A percentile compares a stretch with the other conserved stretches of the same genome.
These are phyloP conservation scores for Agrocybe praecox DNA, from an alignment of 768 basidiomycete genomes.

Conservation along the genomic window DNA sequence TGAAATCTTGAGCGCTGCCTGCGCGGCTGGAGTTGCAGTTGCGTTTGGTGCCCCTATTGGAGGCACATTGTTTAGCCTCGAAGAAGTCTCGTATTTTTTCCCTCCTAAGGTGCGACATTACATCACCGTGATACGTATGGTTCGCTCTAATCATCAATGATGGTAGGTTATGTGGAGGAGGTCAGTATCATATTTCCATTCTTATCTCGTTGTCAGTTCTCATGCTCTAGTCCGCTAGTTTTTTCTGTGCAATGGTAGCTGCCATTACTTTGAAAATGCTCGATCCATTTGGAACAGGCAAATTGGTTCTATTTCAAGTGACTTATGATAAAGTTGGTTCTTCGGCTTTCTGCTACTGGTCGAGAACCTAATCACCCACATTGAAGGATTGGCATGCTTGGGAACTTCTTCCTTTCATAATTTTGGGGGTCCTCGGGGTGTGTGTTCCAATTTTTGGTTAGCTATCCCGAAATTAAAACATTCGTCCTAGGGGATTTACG, in stretches of 20 bases:
- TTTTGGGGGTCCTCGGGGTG: conserved; percentile 91
- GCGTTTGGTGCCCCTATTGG: conserved; percentile 98
- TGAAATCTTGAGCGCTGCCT: conserved; percentile 93
- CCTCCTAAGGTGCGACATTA: conserved; percentile 73
- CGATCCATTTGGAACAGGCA: conserved; percentile 95
- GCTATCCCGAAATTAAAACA: conserved; percentile 1
- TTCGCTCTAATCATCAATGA: too few species aligned
- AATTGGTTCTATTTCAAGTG: conserved; percentile 90
- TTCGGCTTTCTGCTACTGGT: neutral
- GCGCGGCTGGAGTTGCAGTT: conserved; percentile 96
- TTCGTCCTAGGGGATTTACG: conserved; percentile 77
- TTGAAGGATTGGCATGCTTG: conserved; percentile 89
- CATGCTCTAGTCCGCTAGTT: conserved; percentile 50
- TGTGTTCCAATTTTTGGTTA: conserved; percentile 22
- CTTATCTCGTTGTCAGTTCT: conserved; percentile 30
- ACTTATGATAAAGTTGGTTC: conserved; percentile 75
- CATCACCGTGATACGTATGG: neutral
- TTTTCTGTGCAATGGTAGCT: conserved; percentile 98
- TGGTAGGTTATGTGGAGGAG: conserved; percentile 89
- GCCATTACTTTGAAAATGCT: conserved; percentile 92
- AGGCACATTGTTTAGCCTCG: conserved; percentile 88
- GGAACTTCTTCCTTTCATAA: conserved; percentile 82
- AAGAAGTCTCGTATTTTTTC: conserved; percentile 97
- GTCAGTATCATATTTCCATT: conserved; percentile 39
- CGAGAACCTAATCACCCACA: neutral